A percentile compares a stretch with the other conserved stretches of the same genome.
These are phyloP conservation scores for Leishmania tarentolae DNA, from an alignment of 208 protist genomes.

Conservation along the genomic window DNA sequence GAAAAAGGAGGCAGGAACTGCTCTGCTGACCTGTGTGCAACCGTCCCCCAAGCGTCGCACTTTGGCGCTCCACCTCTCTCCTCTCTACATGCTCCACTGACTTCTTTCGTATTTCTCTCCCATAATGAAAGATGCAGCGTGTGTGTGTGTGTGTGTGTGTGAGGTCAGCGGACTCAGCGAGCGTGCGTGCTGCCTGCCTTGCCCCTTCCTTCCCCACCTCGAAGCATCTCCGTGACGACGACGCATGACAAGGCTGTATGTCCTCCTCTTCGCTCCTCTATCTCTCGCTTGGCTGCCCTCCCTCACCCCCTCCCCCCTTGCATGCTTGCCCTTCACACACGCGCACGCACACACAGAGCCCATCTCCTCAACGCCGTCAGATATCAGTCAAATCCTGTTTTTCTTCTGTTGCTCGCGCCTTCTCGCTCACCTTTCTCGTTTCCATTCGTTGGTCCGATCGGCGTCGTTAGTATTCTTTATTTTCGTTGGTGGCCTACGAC, in stretches of 20 bases:
- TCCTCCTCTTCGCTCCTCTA: background rate
- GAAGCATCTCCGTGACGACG: background rate
- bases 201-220: background rate
- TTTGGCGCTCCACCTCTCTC: background rate
- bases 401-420: background rate
- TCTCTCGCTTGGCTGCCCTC: constrained; percentile 16
- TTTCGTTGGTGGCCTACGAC: background rate
- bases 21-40: background rate
- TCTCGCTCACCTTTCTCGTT: background rate
- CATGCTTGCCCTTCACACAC: constrained; percentile 2
- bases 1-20: background rate
- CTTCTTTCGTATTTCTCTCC: background rate
- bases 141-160: background rate
- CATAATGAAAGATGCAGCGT: background rate
- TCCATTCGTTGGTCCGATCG: background rate
- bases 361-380: background rate
- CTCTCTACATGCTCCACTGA: background rate
- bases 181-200: too few relatives aligned
- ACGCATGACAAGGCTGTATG: background rate
- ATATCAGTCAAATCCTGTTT: background rate
- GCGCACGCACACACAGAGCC: background rate
- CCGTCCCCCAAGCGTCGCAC: background rate
- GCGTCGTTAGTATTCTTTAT: background rate
- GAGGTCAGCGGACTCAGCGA: background rate
- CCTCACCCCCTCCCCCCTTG: constrained; percentile 6